Evolutionary conservation across 441 rosid genomes (phyloP), one percentile per base, ranked within the genome.

Genomic region (Corymbia citriodora): DNA sequence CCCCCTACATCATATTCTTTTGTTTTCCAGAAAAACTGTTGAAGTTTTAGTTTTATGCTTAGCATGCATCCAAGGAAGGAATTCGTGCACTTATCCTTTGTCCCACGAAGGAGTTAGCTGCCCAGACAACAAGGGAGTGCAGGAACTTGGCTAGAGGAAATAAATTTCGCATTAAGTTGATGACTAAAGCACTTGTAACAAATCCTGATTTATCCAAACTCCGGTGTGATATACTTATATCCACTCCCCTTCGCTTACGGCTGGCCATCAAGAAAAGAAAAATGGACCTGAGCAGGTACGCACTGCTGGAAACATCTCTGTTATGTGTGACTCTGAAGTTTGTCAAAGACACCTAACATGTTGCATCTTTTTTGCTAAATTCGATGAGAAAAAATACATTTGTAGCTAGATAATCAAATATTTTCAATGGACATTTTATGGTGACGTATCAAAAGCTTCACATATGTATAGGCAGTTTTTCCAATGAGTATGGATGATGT

Each of bases 71-170:
- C 70, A 95, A 92, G 33, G 96, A 94, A 92, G 98, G 99, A 54
- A 92, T 98, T 40, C 96, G 99, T 92, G 97, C 96, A 70, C 93
- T 96, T 90, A 96, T 97, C 87, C 92, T 98, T 91, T 97, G 96
- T 91, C 99, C 99, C 36, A 96, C 98, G 10, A 93, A 98, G 74
- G 99, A 98, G 92, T 94, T 97, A 90, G 99, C 99, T 83, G 93
- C 97, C 45, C 99, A 98, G 91, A 98, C 99, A 57, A 93, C 96
- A 57, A 96, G 99, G 92, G 99, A 97, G 95, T 96, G 96, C 93
- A 97, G 94, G 90, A 96, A 94, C 90, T 93, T 98, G 95, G 96
- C 99, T 16, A 94, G 94, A 93, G 99, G 99, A 92, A 96, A 92
- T 92, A 96, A 95, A 88, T 94, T 98, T 90, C 93, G 89, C 70